Conservation (phyloP, 2,329 filamentous ascomycete genomes). For the Stagonosporopsis cucurbitacearum region DNA sequence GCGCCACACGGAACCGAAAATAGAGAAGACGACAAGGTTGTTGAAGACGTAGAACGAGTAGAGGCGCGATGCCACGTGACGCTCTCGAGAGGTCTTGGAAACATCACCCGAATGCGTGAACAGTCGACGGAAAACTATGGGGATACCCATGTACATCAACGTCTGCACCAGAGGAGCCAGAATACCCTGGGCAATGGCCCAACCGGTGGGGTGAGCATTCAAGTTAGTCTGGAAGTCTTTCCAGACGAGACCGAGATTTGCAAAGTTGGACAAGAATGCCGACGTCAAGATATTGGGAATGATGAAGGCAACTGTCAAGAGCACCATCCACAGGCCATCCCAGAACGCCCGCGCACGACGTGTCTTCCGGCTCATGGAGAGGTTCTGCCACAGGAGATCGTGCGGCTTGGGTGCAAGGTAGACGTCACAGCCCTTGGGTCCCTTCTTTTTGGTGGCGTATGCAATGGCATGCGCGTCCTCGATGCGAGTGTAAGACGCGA, state of each 20-base stretch:
- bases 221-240: slow-evolving; percentile 73
- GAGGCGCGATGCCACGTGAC: slow-evolving; percentile 86
- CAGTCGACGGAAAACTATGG: slow-evolving; percentile 86
- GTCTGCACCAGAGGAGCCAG: slow-evolving; percentile 85
- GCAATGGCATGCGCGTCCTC: slow-evolving; percentile 83
- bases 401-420: slow-evolving; percentile 82
- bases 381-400: slow-evolving; percentile 95
- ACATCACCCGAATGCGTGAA: slow-evolving; percentile 84
- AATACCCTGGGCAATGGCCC: slow-evolving; percentile 92
- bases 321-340: slow-evolving; percentile 81
- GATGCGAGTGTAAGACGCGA: slow-evolving; percentile 89
- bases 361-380: slow-evolving; percentile 72
- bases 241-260: slow-evolving; percentile 84
- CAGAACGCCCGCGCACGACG: slow-evolving; percentile 75
- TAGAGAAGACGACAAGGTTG: slow-evolving; percentile 89
- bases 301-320: slow-evolving; percentile 85
- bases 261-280: slow-evolving; percentile 86
- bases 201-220: slow-evolving; percentile 66
- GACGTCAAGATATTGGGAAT: slow-evolving; percentile 92
- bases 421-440: slow-evolving; percentile 77
- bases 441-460: slow-evolving; percentile 78
- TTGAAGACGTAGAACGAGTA: slow-evolving; percentile 99
- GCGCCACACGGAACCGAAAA: slow-evolving; percentile 86
- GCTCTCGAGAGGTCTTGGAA: slow-evolving; percentile 89
- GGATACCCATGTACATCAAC: slow-evolving; percentile 82